These are phyloP conservation scores for Senna siamea DNA, from an alignment of 306 rosid genomes.

Conservation along the genomic window DNA sequence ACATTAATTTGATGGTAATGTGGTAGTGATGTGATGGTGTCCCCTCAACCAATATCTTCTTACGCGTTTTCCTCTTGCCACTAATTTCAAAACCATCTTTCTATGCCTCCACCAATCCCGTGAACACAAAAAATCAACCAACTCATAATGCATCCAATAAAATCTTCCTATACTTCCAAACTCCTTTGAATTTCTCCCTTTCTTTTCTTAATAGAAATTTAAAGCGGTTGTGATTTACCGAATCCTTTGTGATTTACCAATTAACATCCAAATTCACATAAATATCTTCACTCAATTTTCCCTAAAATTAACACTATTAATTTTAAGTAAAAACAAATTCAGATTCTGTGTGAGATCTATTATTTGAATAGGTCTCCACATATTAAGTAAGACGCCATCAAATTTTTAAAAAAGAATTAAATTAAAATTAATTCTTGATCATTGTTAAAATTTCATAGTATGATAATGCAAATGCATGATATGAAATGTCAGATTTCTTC, in stretches of 20 bases:
- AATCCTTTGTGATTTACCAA: neutral
- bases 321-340: no score
- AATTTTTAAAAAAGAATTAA: no score
- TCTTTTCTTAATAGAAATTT: neutral
- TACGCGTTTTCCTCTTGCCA: neutral
- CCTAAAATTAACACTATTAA: no score
- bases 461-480: neutral
- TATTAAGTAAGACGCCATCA: no score
- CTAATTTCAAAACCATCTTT: neutral
- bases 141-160: neutral
- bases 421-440: no score
- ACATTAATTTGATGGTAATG: no score
- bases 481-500: neutral
- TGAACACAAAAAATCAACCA: neutral
- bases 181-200: neutral
- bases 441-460: neutral
- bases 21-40: neutral
- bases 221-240: neutral
- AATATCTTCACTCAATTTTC: no score
- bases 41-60: neutral
- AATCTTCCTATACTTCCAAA: neutral
- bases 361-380: no score
- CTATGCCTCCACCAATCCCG: neutral
- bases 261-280: neutral
- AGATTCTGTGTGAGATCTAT: no score